Base-by-base conservation (phyloP, 768 basidiomycete species). In the Rhizopogon roseolus region DNA sequence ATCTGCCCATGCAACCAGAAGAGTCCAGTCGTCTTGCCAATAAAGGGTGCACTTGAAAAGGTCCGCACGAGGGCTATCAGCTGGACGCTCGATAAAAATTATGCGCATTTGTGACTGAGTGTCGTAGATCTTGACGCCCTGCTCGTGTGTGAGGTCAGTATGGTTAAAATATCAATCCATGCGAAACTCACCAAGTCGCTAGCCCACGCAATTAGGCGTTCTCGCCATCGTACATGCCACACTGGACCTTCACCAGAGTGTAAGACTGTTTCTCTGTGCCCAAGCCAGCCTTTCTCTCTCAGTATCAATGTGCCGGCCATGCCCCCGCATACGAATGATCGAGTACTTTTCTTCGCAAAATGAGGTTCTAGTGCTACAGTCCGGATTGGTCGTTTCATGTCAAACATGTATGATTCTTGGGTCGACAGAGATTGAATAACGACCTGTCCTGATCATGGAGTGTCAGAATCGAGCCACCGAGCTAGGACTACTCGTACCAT, bases 81-180 rank as follows among this genome's bases (percentile, higher is more conserved):
- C 63, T 13, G 88, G 85, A 37, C 94, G 79, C 67, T 95, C 90
- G 50, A 98, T 93, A 65, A 81, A 92, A 0, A 86, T 86, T 45
- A 98, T 86, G 6, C 88, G 84, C 17, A 82, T 82, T 59, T 86
- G 83, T 0, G 88, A 88, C 4, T 73, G 72, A 0, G 84, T 86
- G 66, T 98, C 95, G 66, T 95, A 96, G 44, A 99, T 87, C 66
- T 93, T 96, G 51, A 98, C 89, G 13, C 96, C 96, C 90, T 93
- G 60, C 28, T 34, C 11, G 44, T 11, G n/a, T 22, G 34, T 40
- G 48, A 13, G 57, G 11, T 44, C 25, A 52, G 17, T 54, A n/a
- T 25, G 39, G 52, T 5, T 28, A 37, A 34, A 46, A n/a, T 16
- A 36, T 27, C 25, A 49, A 29, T 40, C 22, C 19, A n/a, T 52